phyloP scores from a whole-genome alignment of 2,329 filamentous ascomycete species.

The Pseudovirgaria hyperparasitica region DNA sequence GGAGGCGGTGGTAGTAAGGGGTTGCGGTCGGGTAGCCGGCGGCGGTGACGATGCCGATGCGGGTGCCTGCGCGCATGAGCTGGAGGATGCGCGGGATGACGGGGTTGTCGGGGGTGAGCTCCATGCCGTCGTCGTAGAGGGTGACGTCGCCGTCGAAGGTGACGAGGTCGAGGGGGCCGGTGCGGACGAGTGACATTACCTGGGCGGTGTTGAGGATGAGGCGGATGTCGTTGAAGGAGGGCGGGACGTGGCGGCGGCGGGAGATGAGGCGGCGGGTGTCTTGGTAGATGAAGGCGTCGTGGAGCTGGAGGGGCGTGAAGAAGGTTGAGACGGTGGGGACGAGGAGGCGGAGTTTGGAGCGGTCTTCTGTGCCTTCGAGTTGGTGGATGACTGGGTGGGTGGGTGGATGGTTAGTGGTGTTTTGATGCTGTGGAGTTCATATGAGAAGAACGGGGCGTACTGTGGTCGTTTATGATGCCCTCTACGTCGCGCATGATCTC shows the following conservation, averaged over 20 bases:
- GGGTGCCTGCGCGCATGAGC: constrained; percentile 64
- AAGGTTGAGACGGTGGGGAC: constrained; percentile 88
- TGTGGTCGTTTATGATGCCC: constrained; percentile 81
- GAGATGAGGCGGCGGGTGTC: constrained; percentile 79
- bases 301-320: constrained; percentile 77
- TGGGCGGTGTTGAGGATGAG: constrained; percentile 91
- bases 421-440: not conserved
- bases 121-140: constrained; percentile 72
- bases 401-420: not conserved
- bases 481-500: constrained; percentile 95
- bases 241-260: constrained; percentile 80
- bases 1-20: constrained; percentile 74
- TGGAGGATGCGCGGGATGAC: constrained; percentile 57
- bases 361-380: constrained; percentile 47
- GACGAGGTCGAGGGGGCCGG: constrained; percentile 64
- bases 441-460: constrained; percentile 32
- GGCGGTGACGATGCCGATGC: constrained; percentile 90
- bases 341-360: constrained; percentile 83
- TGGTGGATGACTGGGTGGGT: constrained; percentile 60
- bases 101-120: constrained; percentile 60
- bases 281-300: constrained; percentile 85
- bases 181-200: constrained; percentile 72
- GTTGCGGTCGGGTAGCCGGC: constrained; percentile 85
- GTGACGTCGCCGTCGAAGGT: constrained; percentile 98
- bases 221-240: constrained; percentile 93